Percentiles rank a stretch among this genome's conserved stretches.
These are phyloP conservation scores for Podaxis mareebaensis DNA, from an alignment of 768 basidiomycete species.

Conservation along the genomic window DNA sequence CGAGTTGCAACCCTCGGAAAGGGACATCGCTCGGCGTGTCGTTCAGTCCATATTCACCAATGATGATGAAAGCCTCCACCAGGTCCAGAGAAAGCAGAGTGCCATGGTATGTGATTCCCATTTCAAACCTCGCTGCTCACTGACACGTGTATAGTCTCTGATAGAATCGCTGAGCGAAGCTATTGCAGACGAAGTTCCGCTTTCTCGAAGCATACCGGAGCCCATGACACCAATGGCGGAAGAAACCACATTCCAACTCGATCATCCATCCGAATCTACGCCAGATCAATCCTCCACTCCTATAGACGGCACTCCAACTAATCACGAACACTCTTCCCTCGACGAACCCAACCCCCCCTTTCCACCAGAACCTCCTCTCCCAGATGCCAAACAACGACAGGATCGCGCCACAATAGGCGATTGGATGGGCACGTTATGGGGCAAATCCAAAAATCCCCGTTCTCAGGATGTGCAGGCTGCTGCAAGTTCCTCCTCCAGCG, in stretches of 20 bases:
- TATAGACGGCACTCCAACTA: not conserved
- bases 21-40: conserved; percentile 66
- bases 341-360: conserved; percentile 2
- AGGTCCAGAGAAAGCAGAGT: conserved; percentile 59
- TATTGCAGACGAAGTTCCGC: conserved; percentile 46
- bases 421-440: conserved; percentile 81
- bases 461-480: conserved; percentile 19
- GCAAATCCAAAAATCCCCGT: conserved; percentile 41
- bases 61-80: conserved; percentile 45
- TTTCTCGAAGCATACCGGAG: conserved; percentile 37
- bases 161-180: conserved; percentile 57
- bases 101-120: conserved; percentile 45
- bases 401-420: conserved; percentile 64
- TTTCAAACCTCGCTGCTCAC: conserved; percentile 7
- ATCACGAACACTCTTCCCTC: not conserved
- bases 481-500: conserved; percentile 16
- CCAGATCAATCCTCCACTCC: not conserved
- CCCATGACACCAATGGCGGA: conserved; percentile 37
- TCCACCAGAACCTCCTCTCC: conserved; percentile 1
- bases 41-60: conserved; percentile 66
- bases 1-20: conserved; percentile 60
- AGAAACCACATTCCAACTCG: conserved; percentile 23
- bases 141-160: conserved; percentile 39
- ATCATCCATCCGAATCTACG: not conserved
- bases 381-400: conserved; percentile 25